Conservation (phyloP, 1,284 basidiomycete species). For the Moesziomyces sp. region DNA sequence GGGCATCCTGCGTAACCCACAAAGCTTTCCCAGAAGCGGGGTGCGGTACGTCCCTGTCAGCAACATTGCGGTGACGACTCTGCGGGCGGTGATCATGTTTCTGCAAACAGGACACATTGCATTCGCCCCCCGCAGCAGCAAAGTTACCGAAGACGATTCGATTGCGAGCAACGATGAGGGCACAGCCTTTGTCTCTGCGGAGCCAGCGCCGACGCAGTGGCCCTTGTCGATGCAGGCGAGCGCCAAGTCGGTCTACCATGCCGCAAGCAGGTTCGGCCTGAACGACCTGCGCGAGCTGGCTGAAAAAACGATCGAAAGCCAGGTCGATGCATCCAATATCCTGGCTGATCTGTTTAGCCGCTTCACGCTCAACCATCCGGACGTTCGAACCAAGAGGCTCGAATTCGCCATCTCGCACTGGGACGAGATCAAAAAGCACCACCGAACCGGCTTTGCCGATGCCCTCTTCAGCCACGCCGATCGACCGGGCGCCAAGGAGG, state of each 20-base stretch:
- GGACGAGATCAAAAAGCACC: slow-evolving; percentile 16
- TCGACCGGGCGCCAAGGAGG: slow-evolving; percentile 2
- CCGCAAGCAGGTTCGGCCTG: slow-evolving; percentile 18
- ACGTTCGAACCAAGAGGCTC: slow-evolving; percentile 11
- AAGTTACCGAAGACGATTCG: background rate
- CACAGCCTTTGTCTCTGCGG: background rate
- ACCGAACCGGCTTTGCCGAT: background rate
- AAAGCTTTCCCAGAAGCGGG: no score
- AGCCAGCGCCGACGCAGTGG: background rate
- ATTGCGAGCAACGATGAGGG: background rate
- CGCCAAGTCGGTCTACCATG: slow-evolving; percentile 34
- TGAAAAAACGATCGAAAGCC: background rate
- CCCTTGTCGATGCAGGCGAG: slow-evolving; percentile 4
- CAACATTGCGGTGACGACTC: slow-evolving; percentile 14
- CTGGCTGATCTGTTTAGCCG: slow-evolving; percentile 19
- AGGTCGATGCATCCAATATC: slow-evolving; percentile 19
- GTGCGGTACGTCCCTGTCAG: slow-evolving; percentile 3
- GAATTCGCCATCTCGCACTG: slow-evolving; percentile 25
- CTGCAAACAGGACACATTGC: slow-evolving; percentile 26
- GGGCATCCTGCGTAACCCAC: background rate
- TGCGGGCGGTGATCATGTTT: slow-evolving; percentile 17
- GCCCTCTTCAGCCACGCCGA: slow-evolving; percentile 1
- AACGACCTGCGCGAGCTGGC: slow-evolving; percentile 12
- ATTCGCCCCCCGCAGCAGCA: slow-evolving; percentile 4
- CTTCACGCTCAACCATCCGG: slow-evolving; percentile 13